Percentiles rank a stretch among this genome's conserved stretches.
Evolutionary conservation across 129 eudicot species (phyloP).

Genomic region (Chrysanthemum lavandulifolium): DNA sequence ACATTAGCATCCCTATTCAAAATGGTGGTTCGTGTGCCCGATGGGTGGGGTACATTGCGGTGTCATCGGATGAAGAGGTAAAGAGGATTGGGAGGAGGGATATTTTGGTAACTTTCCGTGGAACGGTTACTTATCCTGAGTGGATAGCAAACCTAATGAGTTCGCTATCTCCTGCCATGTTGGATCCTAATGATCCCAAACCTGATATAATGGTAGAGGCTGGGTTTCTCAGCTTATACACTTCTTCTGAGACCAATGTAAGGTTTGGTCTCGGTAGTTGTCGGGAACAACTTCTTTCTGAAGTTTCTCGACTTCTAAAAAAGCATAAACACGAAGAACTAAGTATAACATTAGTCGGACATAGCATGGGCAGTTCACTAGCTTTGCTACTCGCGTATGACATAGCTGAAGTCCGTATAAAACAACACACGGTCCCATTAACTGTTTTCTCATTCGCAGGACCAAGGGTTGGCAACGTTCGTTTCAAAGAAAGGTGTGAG

Average conservation of each 20-base stretch:
- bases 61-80: constrained; percentile 39
- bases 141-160: constrained; percentile 72
- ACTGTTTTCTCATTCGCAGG: constrained; percentile 67
- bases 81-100: constrained; percentile 60
- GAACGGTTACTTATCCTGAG: constrained; percentile 54
- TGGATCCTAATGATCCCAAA: constrained; percentile 51
- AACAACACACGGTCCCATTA: constrained; percentile 28
- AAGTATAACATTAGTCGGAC: constrained; percentile 55
- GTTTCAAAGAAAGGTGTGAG: constrained; percentile 54
- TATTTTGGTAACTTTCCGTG: constrained; percentile 56
- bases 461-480: constrained; percentile 57
- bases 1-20: constrained; percentile 40
- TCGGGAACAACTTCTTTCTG: constrained; percentile 60
- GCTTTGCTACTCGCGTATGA: constrained; percentile 57
- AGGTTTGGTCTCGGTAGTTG: constrained; percentile 57
- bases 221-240: constrained; percentile 58
- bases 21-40: constrained; percentile 33
- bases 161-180: constrained; percentile 54
- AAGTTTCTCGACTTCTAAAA: constrained; percentile 44
- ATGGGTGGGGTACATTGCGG: constrained; percentile 68
- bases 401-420: constrained; percentile 39
- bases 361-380: constrained; percentile 71
- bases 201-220: constrained; percentile 59
- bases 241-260: constrained; percentile 40
- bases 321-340: constrained; percentile 41